Conservation (phyloP, 1,284 basidiomycete species). For the Erythrobasidium hasegawianum region DNA sequence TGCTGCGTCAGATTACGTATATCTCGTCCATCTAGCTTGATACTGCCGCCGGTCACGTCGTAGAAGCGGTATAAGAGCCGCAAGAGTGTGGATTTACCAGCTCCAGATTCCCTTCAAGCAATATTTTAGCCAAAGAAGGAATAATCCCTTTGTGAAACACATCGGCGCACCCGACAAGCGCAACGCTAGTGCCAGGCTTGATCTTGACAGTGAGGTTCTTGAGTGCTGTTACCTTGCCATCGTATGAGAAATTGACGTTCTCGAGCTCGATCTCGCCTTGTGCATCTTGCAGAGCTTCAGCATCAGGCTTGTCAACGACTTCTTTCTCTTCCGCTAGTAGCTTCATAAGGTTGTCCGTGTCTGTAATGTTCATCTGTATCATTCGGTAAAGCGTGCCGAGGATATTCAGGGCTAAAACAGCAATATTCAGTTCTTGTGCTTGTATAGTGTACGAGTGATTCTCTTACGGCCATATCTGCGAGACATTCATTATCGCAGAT, state of each 20-base stretch:
- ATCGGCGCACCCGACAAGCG: slow-evolving; percentile 59
- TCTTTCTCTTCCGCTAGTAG: slow-evolving; percentile 71
- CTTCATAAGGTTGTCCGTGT: slow-evolving; percentile 69
- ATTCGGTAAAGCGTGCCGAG: slow-evolving; percentile 45
- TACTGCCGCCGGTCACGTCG: slow-evolving; percentile 67
- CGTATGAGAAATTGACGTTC: slow-evolving; percentile 66
- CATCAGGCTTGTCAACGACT: slow-evolving; percentile 72
- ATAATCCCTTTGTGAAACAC: too few relatives aligned
- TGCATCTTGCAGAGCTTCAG: slow-evolving; percentile 61
- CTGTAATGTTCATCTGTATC: slow-evolving; percentile 58
- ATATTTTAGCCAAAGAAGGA: too few relatives aligned
- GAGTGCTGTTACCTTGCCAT: slow-evolving; percentile 67
- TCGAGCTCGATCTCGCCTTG: slow-evolving; percentile 72
- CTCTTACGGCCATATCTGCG: too few relatives aligned
- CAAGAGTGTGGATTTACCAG: slow-evolving; percentile 76
- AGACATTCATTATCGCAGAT: too few relatives aligned
- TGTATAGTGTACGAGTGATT: too few relatives aligned
- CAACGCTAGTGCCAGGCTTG: slow-evolving; percentile 71
- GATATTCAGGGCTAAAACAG: slow-evolving; percentile 27
- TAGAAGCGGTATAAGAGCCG: slow-evolving; percentile 85
- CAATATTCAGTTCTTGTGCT: too few relatives aligned
- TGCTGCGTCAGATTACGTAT: slow-evolving; percentile 75
- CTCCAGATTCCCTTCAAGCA: slow-evolving; percentile 62
- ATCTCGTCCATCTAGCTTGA: slow-evolving; percentile 71
- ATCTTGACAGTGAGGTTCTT: slow-evolving; percentile 77